phyloP scores from a whole-genome alignment of 2,329 filamentous ascomycete species.

The Cryphonectria radicalis region DNA sequence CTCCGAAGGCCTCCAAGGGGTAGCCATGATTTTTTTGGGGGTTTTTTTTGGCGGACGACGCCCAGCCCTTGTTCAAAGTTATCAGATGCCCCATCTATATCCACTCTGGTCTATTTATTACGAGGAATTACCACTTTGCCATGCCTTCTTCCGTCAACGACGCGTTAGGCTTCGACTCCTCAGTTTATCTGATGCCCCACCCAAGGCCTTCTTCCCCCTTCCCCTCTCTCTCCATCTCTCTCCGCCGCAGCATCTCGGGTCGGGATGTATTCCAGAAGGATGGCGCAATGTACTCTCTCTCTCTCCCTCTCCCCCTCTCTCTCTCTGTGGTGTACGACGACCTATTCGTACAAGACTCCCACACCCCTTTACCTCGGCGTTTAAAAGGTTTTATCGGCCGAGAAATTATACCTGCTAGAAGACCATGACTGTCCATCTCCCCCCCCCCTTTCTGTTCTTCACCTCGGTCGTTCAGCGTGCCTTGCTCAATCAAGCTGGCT shows the following conservation, averaged over 20 bases:
- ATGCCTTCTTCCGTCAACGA: background rate
- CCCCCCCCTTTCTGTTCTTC: too few species aligned
- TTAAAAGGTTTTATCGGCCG: background rate
- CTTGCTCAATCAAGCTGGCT: background rate
- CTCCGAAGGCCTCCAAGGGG: conserved; percentile 12
- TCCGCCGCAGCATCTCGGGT: background rate
- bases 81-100: conserved; percentile 28
- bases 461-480: too few species aligned
- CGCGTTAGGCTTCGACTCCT: background rate
- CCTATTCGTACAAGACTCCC: background rate
- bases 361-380: background rate
- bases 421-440: too few species aligned
- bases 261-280: background rate
- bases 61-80: conserved; percentile 27
- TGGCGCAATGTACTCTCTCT: background rate
- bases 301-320: too few species aligned
- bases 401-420: background rate
- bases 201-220: background rate
- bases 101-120: conserved; percentile 16
- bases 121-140: background rate
- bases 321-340: background rate
- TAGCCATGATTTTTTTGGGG: conserved; percentile 12
- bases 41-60: background rate
- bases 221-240: background rate
- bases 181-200: conserved; percentile 26